These are phyloP conservation scores for Globisporangium emineosum DNA, from an alignment of 352 stramenopile species.

Conservation along the genomic window DNA sequence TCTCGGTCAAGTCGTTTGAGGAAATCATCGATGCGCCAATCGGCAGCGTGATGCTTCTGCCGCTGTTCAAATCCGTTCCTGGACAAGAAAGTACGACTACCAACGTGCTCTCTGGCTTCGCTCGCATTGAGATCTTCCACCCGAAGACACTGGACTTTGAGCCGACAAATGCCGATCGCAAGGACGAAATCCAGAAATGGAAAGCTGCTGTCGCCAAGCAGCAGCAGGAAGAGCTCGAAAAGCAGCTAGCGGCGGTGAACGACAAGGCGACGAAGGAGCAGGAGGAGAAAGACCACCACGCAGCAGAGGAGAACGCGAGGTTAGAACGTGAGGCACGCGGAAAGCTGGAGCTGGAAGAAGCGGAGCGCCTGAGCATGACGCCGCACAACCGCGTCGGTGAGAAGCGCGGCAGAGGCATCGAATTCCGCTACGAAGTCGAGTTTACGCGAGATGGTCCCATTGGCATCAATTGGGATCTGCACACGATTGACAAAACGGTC, in stretches of 20 bases:
- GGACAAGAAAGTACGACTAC: not conserved
- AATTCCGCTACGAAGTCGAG: slow-evolving; percentile 68
- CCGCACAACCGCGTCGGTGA: slow-evolving; percentile 31
- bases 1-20: slow-evolving; percentile 43
- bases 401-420: slow-evolving; percentile 42
- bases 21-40: slow-evolving; percentile 39
- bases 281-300: slow-evolving; percentile 33
- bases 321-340: slow-evolving; percentile 31
- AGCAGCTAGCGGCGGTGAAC: slow-evolving; percentile 29
- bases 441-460: slow-evolving; percentile 56
- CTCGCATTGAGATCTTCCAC: slow-evolving; percentile 55
- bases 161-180: slow-evolving; percentile 27
- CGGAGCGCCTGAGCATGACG: slow-evolving; percentile 52
- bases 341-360: slow-evolving; percentile 39
- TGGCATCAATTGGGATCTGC: slow-evolving; percentile 70
- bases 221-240: slow-evolving; percentile 30
- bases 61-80: slow-evolving; percentile 36
- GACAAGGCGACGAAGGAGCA: slow-evolving; percentile 30
- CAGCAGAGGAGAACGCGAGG: slow-evolving; percentile 29
- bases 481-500: slow-evolving; percentile 41
- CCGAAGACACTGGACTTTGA: slow-evolving; percentile 51
- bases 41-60: slow-evolving; percentile 41
- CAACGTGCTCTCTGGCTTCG: slow-evolving; percentile 58
- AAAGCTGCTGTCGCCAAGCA: slow-evolving; percentile 20
- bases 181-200: slow-evolving; percentile 34